Conservation (phyloP, 192 early-diverging fungal genomes). For the Coemansia umbellata region DNA sequence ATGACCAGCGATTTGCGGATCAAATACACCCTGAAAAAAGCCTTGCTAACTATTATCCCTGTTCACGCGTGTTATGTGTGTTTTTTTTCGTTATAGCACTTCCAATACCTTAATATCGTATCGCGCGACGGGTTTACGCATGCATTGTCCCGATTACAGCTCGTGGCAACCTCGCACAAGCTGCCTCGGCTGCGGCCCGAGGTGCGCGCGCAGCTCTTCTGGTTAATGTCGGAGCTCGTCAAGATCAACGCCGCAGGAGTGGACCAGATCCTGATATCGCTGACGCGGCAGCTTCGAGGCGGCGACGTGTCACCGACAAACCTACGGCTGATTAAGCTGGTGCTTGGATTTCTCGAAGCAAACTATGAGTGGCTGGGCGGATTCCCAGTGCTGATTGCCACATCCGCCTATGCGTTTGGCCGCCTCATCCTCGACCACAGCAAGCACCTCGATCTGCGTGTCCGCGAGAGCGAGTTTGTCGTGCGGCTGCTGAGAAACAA, state of each 20-base stretch:
- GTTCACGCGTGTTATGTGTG: too few relatives aligned
- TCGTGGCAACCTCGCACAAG: conserved; percentile 20
- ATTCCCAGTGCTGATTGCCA: conserved; percentile 29
- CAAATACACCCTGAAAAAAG: too few relatives aligned
- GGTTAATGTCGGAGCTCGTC: conserved; percentile 58
- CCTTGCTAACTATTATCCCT: too few relatives aligned
- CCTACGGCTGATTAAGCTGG: conserved; percentile 42
- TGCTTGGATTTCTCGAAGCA: conserved; percentile 50
- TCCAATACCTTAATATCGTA: conserved; percentile 59
- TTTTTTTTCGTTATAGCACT: conserved; percentile 28
- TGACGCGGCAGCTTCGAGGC: conserved; percentile 60
- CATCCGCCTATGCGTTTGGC: conserved; percentile 44
- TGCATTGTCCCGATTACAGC: conserved; percentile 38
- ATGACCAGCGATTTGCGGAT: too few relatives aligned
- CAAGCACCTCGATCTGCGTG: conserved; percentile 35
- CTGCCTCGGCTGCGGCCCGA: conserved; percentile 36
- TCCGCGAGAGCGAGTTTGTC: conserved; percentile 51
- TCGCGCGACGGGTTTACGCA: conserved; percentile 59
- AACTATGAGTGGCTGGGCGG: conserved; percentile 37
- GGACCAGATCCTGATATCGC: conserved; percentile 52
- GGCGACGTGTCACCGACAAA: conserved; percentile 56
- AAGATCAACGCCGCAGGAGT: conserved; percentile 44
- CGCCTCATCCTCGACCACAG: conserved; percentile 58
- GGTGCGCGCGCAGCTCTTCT: conserved; percentile 56
- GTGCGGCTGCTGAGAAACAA: conserved; percentile 55